A percentile compares a stretch with the other conserved stretches of the same genome.
phyloP scores from a whole-genome alignment of 2,329 filamentous ascomycete genomes.

The Fusarium humuli region DNA sequence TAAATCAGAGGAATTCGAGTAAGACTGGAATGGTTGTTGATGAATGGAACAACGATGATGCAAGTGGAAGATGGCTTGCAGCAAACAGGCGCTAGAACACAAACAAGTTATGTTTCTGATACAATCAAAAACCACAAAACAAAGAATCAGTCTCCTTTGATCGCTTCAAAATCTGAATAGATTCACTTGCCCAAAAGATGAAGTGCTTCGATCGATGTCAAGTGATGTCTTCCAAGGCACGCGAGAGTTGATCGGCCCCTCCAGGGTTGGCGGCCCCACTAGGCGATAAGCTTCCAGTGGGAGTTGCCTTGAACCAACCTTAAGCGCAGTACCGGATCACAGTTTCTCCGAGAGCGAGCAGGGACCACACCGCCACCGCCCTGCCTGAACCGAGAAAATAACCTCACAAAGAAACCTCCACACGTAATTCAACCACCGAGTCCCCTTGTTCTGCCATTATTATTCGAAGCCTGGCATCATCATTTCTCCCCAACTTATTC shows the following conservation, averaged over 20 bases:
- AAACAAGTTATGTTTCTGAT: neutral
- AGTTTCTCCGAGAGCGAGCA: slow-evolving; percentile 41
- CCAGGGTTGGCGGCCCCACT: slow-evolving; percentile 35
- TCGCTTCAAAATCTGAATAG: slow-evolving; percentile 3
- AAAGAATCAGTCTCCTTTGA: neutral
- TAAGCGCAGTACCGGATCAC: slow-evolving; percentile 6
- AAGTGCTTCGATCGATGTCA: slow-evolving; percentile 13
- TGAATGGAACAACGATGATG: slow-evolving; percentile 34
- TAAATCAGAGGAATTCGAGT: slow-evolving; percentile 5
- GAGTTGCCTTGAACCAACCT: neutral
- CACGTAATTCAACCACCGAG: slow-evolving; percentile 24
- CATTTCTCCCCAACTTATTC: slow-evolving; percentile 17
- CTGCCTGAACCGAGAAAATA: slow-evolving; percentile 43
- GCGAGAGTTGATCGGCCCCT: slow-evolving; percentile 26
- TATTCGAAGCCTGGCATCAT: slow-evolving; percentile 25
- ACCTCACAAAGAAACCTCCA: slow-evolving; percentile 28
- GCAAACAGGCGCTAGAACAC: slow-evolving; percentile 9
- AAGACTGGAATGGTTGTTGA: slow-evolving; percentile 1
- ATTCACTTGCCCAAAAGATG: slow-evolving; percentile 2
- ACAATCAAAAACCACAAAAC: neutral
- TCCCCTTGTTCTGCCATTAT: slow-evolving; percentile 19
- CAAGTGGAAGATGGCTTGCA: slow-evolving; percentile 32
- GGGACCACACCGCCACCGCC: slow-evolving; percentile 45
- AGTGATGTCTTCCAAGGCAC: slow-evolving; percentile 27
- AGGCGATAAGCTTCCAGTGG: slow-evolving; percentile 26